Conservation (phyloP, 306 rosid species). For the Vigna unguiculata region DNA sequence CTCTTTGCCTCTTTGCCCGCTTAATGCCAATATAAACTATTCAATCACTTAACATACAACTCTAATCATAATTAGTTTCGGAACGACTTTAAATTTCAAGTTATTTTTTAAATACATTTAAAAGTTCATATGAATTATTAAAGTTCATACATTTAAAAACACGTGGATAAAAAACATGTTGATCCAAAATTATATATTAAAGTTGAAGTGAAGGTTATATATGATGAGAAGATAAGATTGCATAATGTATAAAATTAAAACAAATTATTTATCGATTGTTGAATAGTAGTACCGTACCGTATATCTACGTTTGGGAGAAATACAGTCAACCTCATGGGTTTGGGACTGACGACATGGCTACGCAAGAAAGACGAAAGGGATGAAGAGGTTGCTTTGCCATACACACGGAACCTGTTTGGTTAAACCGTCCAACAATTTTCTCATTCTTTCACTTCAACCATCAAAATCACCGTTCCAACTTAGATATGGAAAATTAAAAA, state of each 20-base stretch:
- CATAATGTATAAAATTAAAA: constrained; percentile 3
- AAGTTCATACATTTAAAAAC: too few relatives aligned
- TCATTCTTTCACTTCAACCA: constrained; percentile 5
- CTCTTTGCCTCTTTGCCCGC: background rate
- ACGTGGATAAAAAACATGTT: too few relatives aligned
- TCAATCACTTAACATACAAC: background rate
- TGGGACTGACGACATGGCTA: constrained; percentile 13
- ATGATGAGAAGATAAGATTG: too few relatives aligned
- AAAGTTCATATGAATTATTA: too few relatives aligned
- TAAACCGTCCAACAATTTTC: constrained; percentile 43
- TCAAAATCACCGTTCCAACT: constrained; percentile 35
- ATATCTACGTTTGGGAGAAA: background rate
- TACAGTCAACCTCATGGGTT: background rate
- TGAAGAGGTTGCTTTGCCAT: background rate
- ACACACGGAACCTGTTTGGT: constrained; percentile 43
- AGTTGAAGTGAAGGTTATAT: constrained; percentile 27
- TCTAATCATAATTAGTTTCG: background rate
- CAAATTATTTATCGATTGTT: background rate
- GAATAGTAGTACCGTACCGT: too few relatives aligned
- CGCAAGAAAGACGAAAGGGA: background rate
- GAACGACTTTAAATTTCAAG: background rate
- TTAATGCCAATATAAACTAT: background rate
- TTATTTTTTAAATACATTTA: background rate
- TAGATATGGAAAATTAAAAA: background rate
- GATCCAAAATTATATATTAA: background rate